Evolutionary conservation across 2,329 filamentous ascomycete species (phyloP), one percentile per base, ranked within the genome.

Genomic region (Drechmeria coniospora): DNA sequence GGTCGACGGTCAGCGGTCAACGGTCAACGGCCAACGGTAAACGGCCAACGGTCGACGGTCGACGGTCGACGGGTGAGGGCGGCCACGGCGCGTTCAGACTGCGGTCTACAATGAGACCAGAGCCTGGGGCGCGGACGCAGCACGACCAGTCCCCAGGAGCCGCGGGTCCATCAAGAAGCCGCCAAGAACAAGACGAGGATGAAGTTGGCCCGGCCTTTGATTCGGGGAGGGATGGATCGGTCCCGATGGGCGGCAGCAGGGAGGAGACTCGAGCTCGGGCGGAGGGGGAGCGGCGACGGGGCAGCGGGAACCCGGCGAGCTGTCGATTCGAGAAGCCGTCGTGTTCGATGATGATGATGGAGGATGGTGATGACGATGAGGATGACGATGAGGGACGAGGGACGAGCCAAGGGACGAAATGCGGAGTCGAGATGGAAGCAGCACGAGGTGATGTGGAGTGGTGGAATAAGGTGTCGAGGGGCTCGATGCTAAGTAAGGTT

Each of bases 131-230:
- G 42, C 38, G 38, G 41, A 41, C 39, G 40, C 43, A 42, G 42
- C 42, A 45, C 39, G 36, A 46, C 51, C 46, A 43, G 41, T 43
- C 42, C 44, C 44, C 50, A 50, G 44, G 40, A 43, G 45, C 47
- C 42, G 41, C 43, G 38, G 45, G 49, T 51, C 50, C 51, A 54
- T 55, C 41, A 50, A 56, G 46, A 43, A 37, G 33, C 41, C 25
- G n/a, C n/a, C n/a, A n/a, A n/a, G n/a, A n/a, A n/a, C n/a, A n/a
- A n/a, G n/a, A n/a, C n/a, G n/a, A n/a, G n/a, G n/a, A n/a, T n/a
- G n/a, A n/a, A n/a, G n/a, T n/a, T n/a, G n/a, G n/a, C n/a, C n/a
- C n/a, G n/a, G n/a, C n/a, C n/a, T n/a, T n/a, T n/a, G n/a, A n/a
- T n/a, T n/a, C n/a, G n/a, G n/a, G n/a, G n/a, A n/a, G n/a, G n/a